These are phyloP conservation scores for Cutaneotrichosporon sp. DNA, from an alignment of 1,284 basidiomycete genomes.

Conservation along the genomic window DNA sequence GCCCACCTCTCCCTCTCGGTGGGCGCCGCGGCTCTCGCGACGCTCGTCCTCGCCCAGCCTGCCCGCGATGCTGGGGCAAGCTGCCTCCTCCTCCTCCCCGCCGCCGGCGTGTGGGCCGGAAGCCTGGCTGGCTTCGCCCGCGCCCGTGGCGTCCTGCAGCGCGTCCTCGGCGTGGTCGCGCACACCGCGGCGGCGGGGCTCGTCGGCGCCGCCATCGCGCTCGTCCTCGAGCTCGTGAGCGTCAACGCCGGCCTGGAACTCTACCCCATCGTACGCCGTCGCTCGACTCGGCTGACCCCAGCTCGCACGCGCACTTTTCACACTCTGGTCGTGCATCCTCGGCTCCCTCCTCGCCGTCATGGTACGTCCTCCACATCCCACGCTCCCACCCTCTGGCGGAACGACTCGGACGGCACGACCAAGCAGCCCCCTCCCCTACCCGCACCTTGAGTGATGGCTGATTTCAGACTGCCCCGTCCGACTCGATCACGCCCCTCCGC, in stretches of 20 bases:
- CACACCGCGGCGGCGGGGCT: not conserved
- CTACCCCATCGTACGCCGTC: not conserved
- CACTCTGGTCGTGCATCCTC: not conserved
- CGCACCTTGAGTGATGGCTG: no score
- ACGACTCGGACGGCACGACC: no score
- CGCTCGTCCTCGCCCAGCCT: no score
- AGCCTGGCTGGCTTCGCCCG: not conserved
- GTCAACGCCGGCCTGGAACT: no score
- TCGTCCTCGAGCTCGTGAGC: not conserved
- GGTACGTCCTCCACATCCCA: not conserved
- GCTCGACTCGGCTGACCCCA: not conserved
- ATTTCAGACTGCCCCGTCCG: not conserved
- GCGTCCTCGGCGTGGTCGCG: not conserved
- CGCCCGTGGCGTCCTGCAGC: not conserved
- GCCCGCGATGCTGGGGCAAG: no score
- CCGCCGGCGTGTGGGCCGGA: no score
- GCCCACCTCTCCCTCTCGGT: no score
- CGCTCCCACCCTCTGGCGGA: no score
- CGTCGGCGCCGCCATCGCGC: not conserved
- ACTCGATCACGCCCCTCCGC: not conserved
- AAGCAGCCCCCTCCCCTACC: no score
- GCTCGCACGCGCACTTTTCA: not conserved
- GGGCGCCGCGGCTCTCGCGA: no score
- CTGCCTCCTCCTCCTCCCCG: no score
- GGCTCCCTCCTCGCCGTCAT: not conserved